Percentiles rank a stretch among this genome's conserved stretches.
Evolutionary conservation across 2,329 filamentous ascomycete species (phyloP).

Genomic region (Ceratocystis smalleyi): DNA sequence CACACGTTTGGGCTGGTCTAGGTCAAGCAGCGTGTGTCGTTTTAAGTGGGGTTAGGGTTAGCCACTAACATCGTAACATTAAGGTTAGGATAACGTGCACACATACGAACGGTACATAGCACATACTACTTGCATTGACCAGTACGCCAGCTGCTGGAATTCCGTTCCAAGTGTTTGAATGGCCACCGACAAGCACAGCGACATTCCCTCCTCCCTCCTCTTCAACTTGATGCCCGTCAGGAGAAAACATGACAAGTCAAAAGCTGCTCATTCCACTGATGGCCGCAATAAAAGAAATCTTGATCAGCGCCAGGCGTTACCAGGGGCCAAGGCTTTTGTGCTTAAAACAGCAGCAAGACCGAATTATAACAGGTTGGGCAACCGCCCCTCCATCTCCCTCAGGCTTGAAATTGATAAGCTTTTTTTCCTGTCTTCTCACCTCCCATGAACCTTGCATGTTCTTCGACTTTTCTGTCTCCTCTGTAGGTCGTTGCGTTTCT

Average conservation of each 20-base stretch:
- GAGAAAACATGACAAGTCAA: slow-evolving; percentile 2
- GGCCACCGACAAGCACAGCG: too few species aligned
- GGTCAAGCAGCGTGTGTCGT: background rate
- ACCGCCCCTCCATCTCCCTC: background rate
- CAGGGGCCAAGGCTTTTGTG: background rate
- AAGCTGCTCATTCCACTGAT: background rate
- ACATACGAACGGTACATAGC: background rate
- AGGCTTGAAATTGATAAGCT: background rate
- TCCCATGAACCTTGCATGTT: background rate
- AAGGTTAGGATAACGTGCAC: background rate
- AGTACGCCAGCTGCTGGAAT: background rate
- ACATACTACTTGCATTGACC: background rate
- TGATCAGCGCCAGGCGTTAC: background rate
- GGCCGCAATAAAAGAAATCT: background rate
- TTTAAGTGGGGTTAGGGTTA: slow-evolving; percentile 4
- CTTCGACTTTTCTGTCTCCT: background rate
- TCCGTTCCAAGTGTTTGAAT: too few species aligned
- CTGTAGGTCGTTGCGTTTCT: background rate
- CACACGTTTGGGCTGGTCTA: background rate
- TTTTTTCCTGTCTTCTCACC: background rate
- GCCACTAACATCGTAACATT: background rate
- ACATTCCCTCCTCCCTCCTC: background rate
- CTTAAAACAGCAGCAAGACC: background rate
- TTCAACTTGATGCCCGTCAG: background rate
- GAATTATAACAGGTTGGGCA: background rate